Base-by-base conservation (phyloP, 2,329 filamentous ascomycete genomes). In the Dichotomopilus funicola region DNA sequence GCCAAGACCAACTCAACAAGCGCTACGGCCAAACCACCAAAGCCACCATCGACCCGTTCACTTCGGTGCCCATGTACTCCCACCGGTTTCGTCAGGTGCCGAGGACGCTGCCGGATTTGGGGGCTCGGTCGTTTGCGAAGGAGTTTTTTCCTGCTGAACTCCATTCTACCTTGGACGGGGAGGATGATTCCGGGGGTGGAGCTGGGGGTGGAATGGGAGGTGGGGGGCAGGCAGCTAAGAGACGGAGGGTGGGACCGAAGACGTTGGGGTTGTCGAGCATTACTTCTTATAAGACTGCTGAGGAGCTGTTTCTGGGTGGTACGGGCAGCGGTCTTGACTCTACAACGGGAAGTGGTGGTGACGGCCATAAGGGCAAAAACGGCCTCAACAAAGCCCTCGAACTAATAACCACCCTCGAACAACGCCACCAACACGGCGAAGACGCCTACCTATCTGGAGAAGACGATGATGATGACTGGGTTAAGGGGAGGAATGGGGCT, bases 121-220 rank as follows among this genome's bases (percentile, higher is more conserved):
- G 71, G 6, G 70, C 72, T 3, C 72, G 76, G 36, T 75, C 78
- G 1, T 77, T 81, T 57, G 66, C 67, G 51, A 68, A 68, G 40
- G 77, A 79, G 50, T 72, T 83, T 54, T 83, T 83, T 65, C 80
- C 81, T 0, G 63, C 72, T 41, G 80, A 83, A 68, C 72, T 84
- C 27, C 77, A 79, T 66, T 71, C 73, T 27, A 81, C 78, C 0
- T 70, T 83, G 12, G 78, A 81, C 55, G 78, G 78, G 41, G 66
- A 69, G 5, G 75, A 77, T 56, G 65, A 67, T 3, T 27, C 19
- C 2, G n/a, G n/a, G n/a, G n/a, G n/a, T n/a, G 19, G 19, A 27
- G 19, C 19, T 27, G 19, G 19, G 19, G 61, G 66, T 5, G 66
- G n/a, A 66, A 65, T 65, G 5, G 66, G n/a, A n/a, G n/a, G n/a